Evolutionary conservation across 2,329 filamentous ascomycete species (phyloP).

Genomic region (Epichloe coenophiala): DNA sequence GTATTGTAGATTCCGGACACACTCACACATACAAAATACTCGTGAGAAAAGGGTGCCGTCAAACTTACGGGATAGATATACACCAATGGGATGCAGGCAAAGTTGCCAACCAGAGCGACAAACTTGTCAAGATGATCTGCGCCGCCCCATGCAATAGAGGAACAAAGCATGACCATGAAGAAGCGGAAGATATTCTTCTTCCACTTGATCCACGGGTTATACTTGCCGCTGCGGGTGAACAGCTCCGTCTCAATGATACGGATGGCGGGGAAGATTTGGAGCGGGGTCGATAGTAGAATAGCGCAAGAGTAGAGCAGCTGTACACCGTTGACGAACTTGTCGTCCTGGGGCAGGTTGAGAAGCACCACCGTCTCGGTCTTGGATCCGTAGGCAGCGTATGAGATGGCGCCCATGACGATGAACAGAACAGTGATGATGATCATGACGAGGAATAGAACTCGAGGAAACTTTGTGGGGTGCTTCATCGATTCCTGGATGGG

Average conservation of each 20-base stretch:
- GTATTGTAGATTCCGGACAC: constrained; percentile 3
- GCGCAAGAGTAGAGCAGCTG: constrained; percentile 96
- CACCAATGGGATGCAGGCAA: constrained; percentile 92
- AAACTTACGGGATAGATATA: constrained; percentile 89
- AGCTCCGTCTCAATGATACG: constrained; percentile 90
- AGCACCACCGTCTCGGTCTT: constrained; percentile 93
- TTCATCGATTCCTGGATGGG: constrained; percentile 98
- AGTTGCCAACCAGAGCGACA: constrained; percentile 88
- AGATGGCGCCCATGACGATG: constrained; percentile 79
- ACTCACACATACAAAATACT: neutral
- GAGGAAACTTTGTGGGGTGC: constrained; percentile 77
- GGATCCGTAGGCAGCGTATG: constrained; percentile 91
- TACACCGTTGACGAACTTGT: constrained; percentile 87
- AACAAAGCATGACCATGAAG: constrained; percentile 77
- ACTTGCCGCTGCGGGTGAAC: constrained; percentile 89
- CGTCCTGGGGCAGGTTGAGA: constrained; percentile 89
- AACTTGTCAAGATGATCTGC: constrained; percentile 95
- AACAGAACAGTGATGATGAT: constrained; percentile 88
- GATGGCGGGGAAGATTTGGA: constrained; percentile 96
- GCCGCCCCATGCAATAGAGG: constrained; percentile 79
- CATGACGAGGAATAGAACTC: constrained; percentile 83
- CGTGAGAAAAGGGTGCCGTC: neutral
- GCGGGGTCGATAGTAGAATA: constrained; percentile 86
- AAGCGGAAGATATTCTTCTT: constrained; percentile 97
- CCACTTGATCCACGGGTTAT: constrained; percentile 98